A percentile compares a stretch with the other conserved stretches of the same genome.
These are phyloP conservation scores for Euphrasia arctica DNA, from an alignment of 305 asterid species.

Conservation along the genomic window DNA sequence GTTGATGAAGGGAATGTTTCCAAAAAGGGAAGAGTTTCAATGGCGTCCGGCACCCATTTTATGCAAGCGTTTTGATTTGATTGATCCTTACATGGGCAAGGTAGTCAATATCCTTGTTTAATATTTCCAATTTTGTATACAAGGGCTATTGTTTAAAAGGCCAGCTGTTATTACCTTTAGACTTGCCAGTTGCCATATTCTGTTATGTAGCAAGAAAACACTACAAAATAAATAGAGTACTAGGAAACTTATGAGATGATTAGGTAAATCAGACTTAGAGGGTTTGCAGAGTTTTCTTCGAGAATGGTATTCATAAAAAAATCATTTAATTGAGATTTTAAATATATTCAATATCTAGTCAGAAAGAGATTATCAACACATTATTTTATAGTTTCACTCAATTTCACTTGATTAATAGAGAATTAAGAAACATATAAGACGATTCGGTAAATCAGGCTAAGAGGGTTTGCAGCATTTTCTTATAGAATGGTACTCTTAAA, in stretches of 20 bases:
- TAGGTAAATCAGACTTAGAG: not conserved
- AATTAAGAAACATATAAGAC: not conserved
- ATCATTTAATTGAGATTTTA: not conserved
- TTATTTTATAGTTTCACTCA: too few species aligned
- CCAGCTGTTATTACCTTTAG: not conserved
- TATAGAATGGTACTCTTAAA: not conserved
- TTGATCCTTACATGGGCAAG: slow-evolving; percentile 98
- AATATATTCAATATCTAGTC: not conserved
- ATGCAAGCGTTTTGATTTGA: slow-evolving; percentile 96
- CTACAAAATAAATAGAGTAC: not conserved
- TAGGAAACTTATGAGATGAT: not conserved
- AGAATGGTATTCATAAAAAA: not conserved
- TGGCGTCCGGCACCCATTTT: slow-evolving; percentile 94
- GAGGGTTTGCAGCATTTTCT: too few species aligned
- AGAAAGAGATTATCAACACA: not conserved
- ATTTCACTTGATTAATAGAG: not conserved
- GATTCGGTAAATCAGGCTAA: not conserved
- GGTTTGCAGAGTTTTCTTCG: not conserved
- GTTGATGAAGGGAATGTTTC: slow-evolving; percentile 46
- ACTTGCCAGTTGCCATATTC: not conserved
- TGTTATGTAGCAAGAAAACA: not conserved
- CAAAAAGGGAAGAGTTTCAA: slow-evolving; percentile 84
- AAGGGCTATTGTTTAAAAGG: not conserved
- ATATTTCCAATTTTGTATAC: not conserved
- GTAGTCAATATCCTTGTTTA: slow-evolving; percentile 34